Evolutionary conservation across 768 basidiomycete species (phyloP).

Genomic region (Boletus tomentosulus): DNA sequence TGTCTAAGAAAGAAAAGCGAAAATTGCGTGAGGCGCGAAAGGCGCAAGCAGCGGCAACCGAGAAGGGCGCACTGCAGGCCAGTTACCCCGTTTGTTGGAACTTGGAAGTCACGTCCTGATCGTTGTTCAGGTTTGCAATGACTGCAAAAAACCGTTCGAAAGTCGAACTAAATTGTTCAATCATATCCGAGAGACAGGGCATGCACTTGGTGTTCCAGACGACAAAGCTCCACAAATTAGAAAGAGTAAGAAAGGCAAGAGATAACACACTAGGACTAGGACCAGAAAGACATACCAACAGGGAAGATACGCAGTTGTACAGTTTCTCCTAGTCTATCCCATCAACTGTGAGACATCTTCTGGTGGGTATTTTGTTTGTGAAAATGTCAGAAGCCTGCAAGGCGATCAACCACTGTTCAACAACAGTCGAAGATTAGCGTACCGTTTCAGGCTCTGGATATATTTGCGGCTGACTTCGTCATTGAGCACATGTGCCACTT

Average conservation of each 20-base stretch:
- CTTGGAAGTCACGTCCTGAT: constrained; percentile 9
- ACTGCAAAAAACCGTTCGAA: constrained; percentile 57
- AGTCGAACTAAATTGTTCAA: constrained; percentile 72
- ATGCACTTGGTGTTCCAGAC: constrained; percentile 51
- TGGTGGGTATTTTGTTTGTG: constrained; percentile 94
- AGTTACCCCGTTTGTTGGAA: constrained; percentile 1
- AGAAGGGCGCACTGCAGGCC: constrained; percentile 5
- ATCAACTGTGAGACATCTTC: constrained; percentile 88
- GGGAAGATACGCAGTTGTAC: background rate
- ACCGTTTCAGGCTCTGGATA: constrained; percentile 96
- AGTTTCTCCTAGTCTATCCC: constrained; percentile 49
- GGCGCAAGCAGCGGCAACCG: constrained; percentile 20
- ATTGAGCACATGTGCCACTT: constrained; percentile 97
- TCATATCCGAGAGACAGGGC: constrained; percentile 68
- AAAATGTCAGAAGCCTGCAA: constrained; percentile 83
- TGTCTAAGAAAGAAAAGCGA: constrained; percentile 81
- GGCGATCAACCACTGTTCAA: constrained; percentile 4
- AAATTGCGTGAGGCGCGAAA: constrained; percentile 75
- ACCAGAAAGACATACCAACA: constrained; percentile 8
- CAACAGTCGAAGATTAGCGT: constrained; percentile 11
- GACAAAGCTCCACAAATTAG: constrained; percentile 27
- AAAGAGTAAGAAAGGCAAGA: constrained; percentile 34
- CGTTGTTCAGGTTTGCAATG: constrained; percentile 51
- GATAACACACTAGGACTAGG: constrained; percentile 6
- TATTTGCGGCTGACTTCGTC: constrained; percentile 99